Evolutionary conservation across 1,284 basidiomycete species (phyloP).

Genomic region (Singerocomus rubriflavus): DNA sequence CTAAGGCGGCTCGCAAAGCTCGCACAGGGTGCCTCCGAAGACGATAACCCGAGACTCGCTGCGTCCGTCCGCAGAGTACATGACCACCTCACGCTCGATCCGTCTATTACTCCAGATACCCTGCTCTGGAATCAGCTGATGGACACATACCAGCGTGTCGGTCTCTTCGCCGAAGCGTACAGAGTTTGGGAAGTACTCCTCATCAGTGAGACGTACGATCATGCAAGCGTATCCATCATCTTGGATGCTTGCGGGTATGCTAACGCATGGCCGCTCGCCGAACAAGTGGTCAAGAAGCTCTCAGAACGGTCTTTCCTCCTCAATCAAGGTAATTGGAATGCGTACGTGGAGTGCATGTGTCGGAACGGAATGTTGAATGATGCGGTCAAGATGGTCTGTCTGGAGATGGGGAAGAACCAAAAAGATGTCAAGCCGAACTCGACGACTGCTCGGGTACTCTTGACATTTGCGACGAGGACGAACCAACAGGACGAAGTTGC

Average conservation of each 20-base stretch:
- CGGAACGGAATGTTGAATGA: conserved; percentile 65
- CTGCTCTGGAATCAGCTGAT: conserved; percentile 85
- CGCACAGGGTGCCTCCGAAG: conserved; percentile 33
- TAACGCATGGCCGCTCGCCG: conserved; percentile 48
- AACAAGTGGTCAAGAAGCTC: conserved; percentile 53
- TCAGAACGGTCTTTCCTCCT: conserved; percentile 48
- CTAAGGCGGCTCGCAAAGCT: conserved; percentile 54
- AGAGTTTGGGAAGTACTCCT: conserved; percentile 82
- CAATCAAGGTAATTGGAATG: conserved; percentile 70
- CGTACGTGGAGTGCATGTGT: conserved; percentile 87
- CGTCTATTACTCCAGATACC: conserved; percentile 70
- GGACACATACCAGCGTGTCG: conserved; percentile 82
- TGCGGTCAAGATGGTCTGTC: conserved; percentile 62
- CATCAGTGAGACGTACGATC: conserved; percentile 54
- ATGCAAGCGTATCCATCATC: conserved; percentile 75
- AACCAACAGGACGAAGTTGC: conserved; percentile 46
- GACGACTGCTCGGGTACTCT: conserved; percentile 49
- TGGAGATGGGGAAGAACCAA: conserved; percentile 55
- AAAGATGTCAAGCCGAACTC: conserved; percentile 45
- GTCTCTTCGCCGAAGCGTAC: conserved; percentile 67
- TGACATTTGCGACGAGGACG: conserved; percentile 48
- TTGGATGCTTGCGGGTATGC: conserved; percentile 80
- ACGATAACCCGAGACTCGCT: conserved; percentile 39
- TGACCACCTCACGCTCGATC: conserved; percentile 75
- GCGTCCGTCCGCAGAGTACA: conserved; percentile 67